Evolutionary conservation across 176 grass and related monocot genomes (phyloP), one percentile per base, ranked within the genome.

Genomic region (Saccharum spontaneum): DNA sequence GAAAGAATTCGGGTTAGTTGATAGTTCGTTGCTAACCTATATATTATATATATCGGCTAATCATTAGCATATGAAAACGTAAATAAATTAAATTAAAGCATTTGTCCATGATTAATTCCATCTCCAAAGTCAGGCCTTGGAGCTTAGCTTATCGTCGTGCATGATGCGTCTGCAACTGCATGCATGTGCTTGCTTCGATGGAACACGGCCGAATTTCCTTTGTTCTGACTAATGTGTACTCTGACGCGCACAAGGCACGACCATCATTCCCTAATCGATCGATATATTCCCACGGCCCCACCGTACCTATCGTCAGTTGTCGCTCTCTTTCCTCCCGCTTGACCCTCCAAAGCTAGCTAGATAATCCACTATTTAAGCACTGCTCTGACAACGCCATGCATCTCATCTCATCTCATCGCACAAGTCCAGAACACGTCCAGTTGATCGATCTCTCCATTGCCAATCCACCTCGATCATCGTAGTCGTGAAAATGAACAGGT

Each of bases 141-240:
- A 20, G 16, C 67, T 39, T 39, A 39, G 7, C 33, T 12, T 17
- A 10, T 67, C 15, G 65, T 67, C 3, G 15, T 17, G 45, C 45
- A 41, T 9, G 40, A 38, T 5, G 37, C 40, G 5, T 2, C 37
- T 38, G 37, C 37, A 13, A 34, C 33, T 45, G 11, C 30, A 67
- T 16, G 17, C 68, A 70, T 70, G 68, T 70, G 68, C 16, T 41
- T 70, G 37, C 68, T 70, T 70, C 20, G 68, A 41, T 70, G 68
- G 68, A 70, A 41, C 49, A 18, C 15, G 49, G 49, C 34, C 8
- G 44, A 45, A 52, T 52, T 18, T 52, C 49, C 49, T 52, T 7
- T 17, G 49, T 18, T 52, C 49, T 52, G 49, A 52, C 14, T 52
- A 17, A 48, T 13, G 12, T 38, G 37, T 10, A 15, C 3, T 17